Percentiles rank a stretch among this genome's conserved stretches.
phyloP scores from a whole-genome alignment of 176 grass and related monocot species.

The Eragrostis nindensis region DNA sequence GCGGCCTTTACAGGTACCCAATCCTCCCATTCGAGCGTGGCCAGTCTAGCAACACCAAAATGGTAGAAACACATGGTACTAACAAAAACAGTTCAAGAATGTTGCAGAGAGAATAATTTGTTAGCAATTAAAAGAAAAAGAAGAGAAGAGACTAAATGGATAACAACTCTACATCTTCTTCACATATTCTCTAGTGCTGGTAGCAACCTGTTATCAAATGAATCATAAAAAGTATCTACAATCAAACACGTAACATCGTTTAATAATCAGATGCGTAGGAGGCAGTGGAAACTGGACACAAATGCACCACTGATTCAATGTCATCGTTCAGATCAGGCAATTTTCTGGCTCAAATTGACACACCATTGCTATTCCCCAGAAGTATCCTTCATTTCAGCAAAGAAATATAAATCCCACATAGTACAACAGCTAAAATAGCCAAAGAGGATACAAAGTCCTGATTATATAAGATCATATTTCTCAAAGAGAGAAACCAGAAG shows the following conservation, averaged over 20 bases:
- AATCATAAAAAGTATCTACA: neutral
- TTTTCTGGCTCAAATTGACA: neutral
- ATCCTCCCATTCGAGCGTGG: neutral
- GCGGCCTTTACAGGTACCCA: neutral
- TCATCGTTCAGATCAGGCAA: neutral
- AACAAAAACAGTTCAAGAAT: neutral
- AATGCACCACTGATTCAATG: no score
- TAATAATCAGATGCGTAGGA: no score
- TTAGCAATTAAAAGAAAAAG: neutral
- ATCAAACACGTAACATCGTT: no score
- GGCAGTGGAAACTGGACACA: no score
- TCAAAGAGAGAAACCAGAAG: no score
- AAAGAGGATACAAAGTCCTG: neutral
- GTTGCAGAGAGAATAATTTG: neutral
- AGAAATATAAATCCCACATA: neutral
- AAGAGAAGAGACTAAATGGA: neutral
- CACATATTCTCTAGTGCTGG: neutral
- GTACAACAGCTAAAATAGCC: neutral
- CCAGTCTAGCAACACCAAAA: neutral
- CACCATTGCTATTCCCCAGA: neutral
- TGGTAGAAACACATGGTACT: no score
- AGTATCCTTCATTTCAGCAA: neutral
- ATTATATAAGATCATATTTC: neutral
- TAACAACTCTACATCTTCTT: neutral
- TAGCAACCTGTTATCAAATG: no score